A percentile compares a stretch with the other conserved stretches of the same genome.
These are phyloP conservation scores for Albizia julibrissin DNA, from an alignment of 306 rosid genomes.

Conservation along the genomic window DNA sequence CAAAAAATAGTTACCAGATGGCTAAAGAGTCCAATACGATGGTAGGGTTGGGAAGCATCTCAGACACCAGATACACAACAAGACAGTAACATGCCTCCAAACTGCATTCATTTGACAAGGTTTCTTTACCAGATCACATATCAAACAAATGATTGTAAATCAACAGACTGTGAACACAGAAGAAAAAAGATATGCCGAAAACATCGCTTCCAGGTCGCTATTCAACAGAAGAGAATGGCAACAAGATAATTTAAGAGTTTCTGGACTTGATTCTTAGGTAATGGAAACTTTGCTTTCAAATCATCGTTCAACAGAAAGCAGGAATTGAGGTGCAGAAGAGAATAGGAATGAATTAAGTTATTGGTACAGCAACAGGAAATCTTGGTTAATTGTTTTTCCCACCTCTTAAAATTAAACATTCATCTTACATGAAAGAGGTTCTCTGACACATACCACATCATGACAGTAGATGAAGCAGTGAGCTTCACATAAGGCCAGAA, in stretches of 20 bases:
- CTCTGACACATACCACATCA: slow-evolving; percentile 14
- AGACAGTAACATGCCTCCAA: background rate
- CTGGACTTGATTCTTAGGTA: too few species aligned
- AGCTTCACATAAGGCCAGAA: slow-evolving; percentile 61
- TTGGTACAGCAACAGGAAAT: background rate
- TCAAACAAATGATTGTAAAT: background rate
- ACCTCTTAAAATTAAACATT: background rate
- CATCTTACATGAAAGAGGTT: background rate
- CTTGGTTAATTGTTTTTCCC: background rate
- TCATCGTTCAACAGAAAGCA: background rate
- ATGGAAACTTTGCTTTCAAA: background rate
- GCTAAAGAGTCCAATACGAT: background rate
- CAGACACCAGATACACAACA: background rate
- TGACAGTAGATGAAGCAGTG: slow-evolving; percentile 43
- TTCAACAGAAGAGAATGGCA: too few species aligned
- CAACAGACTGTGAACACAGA: background rate
- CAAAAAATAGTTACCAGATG: background rate
- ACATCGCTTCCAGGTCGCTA: too few species aligned
- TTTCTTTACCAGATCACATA: background rate
- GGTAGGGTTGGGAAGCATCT: background rate
- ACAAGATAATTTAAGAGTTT: too few species aligned
- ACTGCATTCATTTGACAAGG: background rate
- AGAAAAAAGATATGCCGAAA: background rate
- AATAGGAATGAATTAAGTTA: background rate
- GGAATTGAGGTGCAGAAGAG: background rate